Evolutionary conservation across 2,329 filamentous ascomycete genomes (phyloP).

Genomic region (Stachybotrys elegans): DNA sequence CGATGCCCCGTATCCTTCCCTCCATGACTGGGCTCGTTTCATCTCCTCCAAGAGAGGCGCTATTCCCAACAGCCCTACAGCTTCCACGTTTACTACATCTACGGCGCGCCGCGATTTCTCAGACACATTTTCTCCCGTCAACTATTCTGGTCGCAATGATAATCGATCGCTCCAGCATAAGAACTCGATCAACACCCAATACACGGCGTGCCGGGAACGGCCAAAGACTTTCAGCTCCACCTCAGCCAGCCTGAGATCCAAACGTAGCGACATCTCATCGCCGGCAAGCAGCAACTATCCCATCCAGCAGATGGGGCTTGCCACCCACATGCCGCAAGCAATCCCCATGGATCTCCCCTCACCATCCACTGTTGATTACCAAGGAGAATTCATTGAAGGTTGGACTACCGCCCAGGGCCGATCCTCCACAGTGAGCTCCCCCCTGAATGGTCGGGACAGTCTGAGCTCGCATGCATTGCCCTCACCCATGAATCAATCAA

Average conservation of each 20-base stretch:
- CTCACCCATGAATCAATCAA: constrained; percentile 33
- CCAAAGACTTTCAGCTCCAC: constrained; percentile 51
- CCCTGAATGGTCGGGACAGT: constrained; percentile 49
- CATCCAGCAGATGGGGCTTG: constrained; percentile 30
- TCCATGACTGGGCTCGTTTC: constrained; percentile 56
- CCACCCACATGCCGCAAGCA: constrained; percentile 20
- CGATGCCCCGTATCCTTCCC: constrained; percentile 45
- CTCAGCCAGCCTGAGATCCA: constrained; percentile 56
- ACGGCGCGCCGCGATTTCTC: constrained; percentile 40
- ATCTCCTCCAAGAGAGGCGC: constrained; percentile 42
- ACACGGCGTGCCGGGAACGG: constrained; percentile 41
- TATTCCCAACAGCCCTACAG: constrained; percentile 47
- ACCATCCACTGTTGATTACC: constrained; percentile 47
- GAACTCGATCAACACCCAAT: constrained; percentile 41
- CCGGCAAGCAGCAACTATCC: constrained; percentile 46
- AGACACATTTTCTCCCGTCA: constrained; percentile 38
- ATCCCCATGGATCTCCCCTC: constrained; percentile 50
- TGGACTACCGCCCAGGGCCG: constrained; percentile 57
- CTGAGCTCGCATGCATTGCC: constrained; percentile 44
- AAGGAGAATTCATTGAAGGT: constrained; percentile 53
- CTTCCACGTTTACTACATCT: constrained; percentile 49
- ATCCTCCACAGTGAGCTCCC: constrained; percentile 53
- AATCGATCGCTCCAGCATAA: constrained; percentile 38
- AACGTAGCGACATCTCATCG: constrained; percentile 57
- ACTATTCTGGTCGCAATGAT: constrained; percentile 32